phyloP scores from a whole-genome alignment of 192 early-diverging fungal species.

The Backusella westeae region DNA sequence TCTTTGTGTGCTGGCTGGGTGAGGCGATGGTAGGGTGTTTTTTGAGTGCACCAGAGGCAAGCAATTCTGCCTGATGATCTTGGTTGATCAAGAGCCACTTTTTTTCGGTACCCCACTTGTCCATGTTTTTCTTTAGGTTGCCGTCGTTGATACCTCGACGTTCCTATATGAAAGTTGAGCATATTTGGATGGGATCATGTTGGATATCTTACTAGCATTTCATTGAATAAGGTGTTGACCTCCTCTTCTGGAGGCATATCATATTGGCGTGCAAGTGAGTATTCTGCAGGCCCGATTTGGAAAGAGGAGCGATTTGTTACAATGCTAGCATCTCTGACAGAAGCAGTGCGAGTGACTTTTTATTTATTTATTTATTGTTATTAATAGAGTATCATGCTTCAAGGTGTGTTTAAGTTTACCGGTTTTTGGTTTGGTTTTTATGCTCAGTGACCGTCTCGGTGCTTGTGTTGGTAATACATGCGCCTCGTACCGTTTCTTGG shows the following conservation, averaged over 20 bases:
- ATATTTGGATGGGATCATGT: neutral
- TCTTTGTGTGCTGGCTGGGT: neutral
- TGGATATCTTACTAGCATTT: conserved; percentile 48
- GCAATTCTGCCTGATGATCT: conserved; percentile 45
- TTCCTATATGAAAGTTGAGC: conserved; percentile 32
- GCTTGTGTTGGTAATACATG: neutral
- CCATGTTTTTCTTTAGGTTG: conserved; percentile 41
- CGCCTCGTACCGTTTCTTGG: neutral
- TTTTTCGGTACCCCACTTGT: conserved; percentile 41
- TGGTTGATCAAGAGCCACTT: conserved; percentile 57
- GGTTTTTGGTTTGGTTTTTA: neutral
- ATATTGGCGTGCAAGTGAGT: neutral
- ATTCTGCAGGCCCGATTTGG: neutral
- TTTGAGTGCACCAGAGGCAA: conserved; percentile 15
- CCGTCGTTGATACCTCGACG: conserved; percentile 50
- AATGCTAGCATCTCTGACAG: neutral
- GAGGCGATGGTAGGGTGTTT: neutral
- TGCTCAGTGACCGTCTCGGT: neutral
- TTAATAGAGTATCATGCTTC: neutral
- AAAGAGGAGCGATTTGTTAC: conserved; percentile 4
- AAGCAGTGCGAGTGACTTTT: neutral
- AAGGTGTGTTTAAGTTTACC: neutral
- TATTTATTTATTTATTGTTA: neutral
- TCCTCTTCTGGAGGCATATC: conserved; percentile 38
- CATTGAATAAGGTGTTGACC: conserved; percentile 48